Evolutionary conservation across 257 asterid species (phyloP), one percentile per base, ranked within the genome.

Genomic region (Nicotiana otophora): DNA sequence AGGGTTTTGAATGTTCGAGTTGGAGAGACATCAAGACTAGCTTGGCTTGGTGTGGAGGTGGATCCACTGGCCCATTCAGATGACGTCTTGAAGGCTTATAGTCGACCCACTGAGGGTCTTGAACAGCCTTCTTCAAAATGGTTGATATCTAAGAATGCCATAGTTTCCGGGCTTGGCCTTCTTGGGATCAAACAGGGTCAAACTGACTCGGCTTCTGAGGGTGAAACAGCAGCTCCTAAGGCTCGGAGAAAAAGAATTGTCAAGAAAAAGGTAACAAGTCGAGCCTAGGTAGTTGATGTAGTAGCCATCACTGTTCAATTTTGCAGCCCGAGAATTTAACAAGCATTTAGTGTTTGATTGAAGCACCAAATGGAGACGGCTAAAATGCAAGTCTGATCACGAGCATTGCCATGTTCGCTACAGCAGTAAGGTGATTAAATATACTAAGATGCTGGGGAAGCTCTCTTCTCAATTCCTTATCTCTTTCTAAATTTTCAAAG

Each of bases 31-130:
- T 92, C 99, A 31, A 88, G 98, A 87, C 81, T 90, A 83, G 94
- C 96, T 46, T 96, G 99, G 99, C 92, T 96, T 1, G 99, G 98
- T 7, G 90, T 93, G n/a, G 98, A 94, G 88, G 97, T 86, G 17
- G 98, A 96, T 84, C 98, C 92, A 17, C 70, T 94, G 87, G 93
- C 93, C 54, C 93, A 92, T 10, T 88, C 97, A 11, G 97, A 91
- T 20, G 93, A 94, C 83, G 87, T 92, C 65, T 80, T 90, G 91
- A 94, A 90, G 83, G 66, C 66, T 8, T 94, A 96, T 91, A 94
- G 60, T 68, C 88, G 98, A 86, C 96, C 98, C 28, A 87, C 97
- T 14, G 95, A 90, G 81, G 89, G 88, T 74, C 80, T 14, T 19
- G 86, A 87, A 23, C 88, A 85, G 28, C 83, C 97, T 17, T 87